A percentile compares a stretch with the other conserved stretches of the same genome.
Conservation (phyloP, 2,329 filamentous ascomycete genomes). For the Penicillium sp. region DNA sequence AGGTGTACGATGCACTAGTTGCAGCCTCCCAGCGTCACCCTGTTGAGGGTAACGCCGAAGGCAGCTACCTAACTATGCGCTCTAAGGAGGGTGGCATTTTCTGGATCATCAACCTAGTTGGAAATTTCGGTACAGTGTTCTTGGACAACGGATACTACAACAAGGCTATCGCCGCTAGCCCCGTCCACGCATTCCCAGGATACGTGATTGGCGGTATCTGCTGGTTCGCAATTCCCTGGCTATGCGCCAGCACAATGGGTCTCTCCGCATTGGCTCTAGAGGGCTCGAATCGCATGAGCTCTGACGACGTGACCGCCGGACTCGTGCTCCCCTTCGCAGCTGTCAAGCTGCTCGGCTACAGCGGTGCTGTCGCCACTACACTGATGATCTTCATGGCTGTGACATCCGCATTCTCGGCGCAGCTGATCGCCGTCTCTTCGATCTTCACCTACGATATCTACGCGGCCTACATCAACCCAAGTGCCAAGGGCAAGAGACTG, state of each 20-base stretch:
- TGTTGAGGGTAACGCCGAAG: conserved; percentile 73
- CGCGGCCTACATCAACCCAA: conserved; percentile 79
- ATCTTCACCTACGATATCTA: conserved; percentile 89
- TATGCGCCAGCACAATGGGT: conserved; percentile 85
- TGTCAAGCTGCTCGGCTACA: conserved; percentile 76
- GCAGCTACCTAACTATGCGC: conserved; percentile 84
- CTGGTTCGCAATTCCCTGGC: conserved; percentile 93
- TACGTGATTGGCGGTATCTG: conserved; percentile 82
- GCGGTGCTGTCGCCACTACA: conserved; percentile 74
- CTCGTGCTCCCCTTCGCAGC: conserved; percentile 82
- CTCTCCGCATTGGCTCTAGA: conserved; percentile 78
- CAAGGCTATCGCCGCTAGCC: conserved; percentile 85
- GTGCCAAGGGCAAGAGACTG: conserved; percentile 69
- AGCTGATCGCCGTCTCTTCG: conserved; percentile 82
- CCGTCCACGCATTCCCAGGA: conserved; percentile 80
- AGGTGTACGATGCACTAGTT: conserved; percentile 74
- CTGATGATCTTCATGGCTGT: conserved; percentile 89
- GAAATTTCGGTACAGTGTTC: conserved; percentile 64
- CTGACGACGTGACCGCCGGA: conserved; percentile 74
- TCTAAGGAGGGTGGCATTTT: conserved; percentile 80
- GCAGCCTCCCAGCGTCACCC: conserved; percentile 68
- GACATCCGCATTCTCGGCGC: conserved; percentile 76
- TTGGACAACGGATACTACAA: conserved; percentile 87
- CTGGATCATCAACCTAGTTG: conserved; percentile 86
- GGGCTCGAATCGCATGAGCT: conserved; percentile 68